Conservation (phyloP, 768 basidiomycete genomes). For the Lactarius hengduanensis region DNA sequence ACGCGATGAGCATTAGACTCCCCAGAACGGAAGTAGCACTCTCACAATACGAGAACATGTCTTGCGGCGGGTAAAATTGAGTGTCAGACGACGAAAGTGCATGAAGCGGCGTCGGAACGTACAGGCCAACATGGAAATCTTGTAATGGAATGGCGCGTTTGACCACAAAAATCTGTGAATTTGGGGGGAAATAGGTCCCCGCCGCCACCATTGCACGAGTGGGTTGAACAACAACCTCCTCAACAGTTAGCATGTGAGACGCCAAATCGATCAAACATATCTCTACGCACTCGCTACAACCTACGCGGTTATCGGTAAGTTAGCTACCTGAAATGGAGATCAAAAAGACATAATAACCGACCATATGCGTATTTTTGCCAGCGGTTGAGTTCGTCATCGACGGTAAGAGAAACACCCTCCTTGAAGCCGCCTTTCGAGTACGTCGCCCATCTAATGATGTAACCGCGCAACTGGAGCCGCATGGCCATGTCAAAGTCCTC, state of each 20-base stretch:
- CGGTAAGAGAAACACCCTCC: constrained; percentile 88
- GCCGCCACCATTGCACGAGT: constrained; percentile 69
- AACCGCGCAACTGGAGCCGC: constrained; percentile 53
- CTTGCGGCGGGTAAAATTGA: constrained; percentile 28
- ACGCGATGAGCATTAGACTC: background rate
- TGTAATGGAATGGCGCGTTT: constrained; percentile 50
- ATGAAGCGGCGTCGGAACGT: constrained; percentile 26
- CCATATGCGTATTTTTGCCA: constrained; percentile 92
- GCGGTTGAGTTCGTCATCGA: constrained; percentile 86
- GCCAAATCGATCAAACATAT: background rate
- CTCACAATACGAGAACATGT: constrained; percentile 56
- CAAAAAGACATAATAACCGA: constrained; percentile 32
- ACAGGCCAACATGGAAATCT: constrained; percentile 55
- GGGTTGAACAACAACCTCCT: constrained; percentile 68
- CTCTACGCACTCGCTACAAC: constrained; percentile 51
- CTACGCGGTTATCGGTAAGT: constrained; percentile 33
- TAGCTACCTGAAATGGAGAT: background rate
- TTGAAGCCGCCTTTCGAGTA: constrained; percentile 85
- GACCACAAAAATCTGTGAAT: constrained; percentile 77
- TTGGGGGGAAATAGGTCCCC: constrained; percentile 79
- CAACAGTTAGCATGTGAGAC: constrained; percentile 36
- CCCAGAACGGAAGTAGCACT: constrained; percentile 11
- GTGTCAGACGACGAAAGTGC: background rate
- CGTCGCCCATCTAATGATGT: constrained; percentile 67
- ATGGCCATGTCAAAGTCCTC: constrained; percentile 73